Percentiles rank a stretch among this genome's conserved stretches.
These are phyloP conservation scores for Luzula sylvatica DNA, from an alignment of 176 grass and related monocot species.

Conservation along the genomic window DNA sequence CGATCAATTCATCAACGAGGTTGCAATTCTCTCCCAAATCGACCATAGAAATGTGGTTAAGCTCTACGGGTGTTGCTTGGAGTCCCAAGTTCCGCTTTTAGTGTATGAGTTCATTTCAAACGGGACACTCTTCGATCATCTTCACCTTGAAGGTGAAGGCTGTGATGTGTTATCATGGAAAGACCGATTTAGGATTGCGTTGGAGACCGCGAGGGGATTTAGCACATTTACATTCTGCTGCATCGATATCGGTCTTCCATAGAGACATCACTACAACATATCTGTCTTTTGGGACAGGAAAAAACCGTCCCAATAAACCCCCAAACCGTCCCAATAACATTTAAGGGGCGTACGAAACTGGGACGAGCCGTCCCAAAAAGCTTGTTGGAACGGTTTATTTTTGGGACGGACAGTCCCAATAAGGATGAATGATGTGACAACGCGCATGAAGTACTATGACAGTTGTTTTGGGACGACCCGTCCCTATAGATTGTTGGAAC, in stretches of 20 bases:
- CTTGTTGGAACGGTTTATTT: too few species aligned
- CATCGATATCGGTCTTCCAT: conserved; percentile 17
- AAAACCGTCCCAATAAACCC: too few species aligned
- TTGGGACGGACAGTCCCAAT: too few species aligned
- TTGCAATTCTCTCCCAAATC: conserved; percentile 29
- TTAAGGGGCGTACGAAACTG: too few species aligned
- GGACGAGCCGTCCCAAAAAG: too few species aligned
- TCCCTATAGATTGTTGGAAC: too few species aligned
- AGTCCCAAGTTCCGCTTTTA: conserved; percentile 24
- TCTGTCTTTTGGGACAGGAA: too few species aligned
- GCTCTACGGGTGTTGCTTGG: conserved; percentile 26
- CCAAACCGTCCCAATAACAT: too few species aligned
- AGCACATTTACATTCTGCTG: conserved; percentile 20
- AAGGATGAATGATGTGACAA: too few species aligned
- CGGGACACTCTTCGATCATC: conserved; percentile 21
- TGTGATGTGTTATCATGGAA: conserved; percentile 10
- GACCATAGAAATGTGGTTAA: conserved; percentile 25
- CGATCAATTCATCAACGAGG: conserved; percentile 30
- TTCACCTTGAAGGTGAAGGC: conserved; percentile 20
- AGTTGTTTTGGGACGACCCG: too few species aligned
- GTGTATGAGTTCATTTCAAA: conserved; percentile 41
- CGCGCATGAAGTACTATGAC: too few species aligned
- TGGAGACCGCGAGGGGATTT: conserved; percentile 23
- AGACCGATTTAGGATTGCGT: conserved; percentile 22
- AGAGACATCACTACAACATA: too few species aligned